Percentiles rank a stretch among this genome's conserved stretches.
These are phyloP conservation scores for Tylopilus cervinicoccineus DNA, from an alignment of 768 basidiomycete genomes.

Conservation along the genomic window DNA sequence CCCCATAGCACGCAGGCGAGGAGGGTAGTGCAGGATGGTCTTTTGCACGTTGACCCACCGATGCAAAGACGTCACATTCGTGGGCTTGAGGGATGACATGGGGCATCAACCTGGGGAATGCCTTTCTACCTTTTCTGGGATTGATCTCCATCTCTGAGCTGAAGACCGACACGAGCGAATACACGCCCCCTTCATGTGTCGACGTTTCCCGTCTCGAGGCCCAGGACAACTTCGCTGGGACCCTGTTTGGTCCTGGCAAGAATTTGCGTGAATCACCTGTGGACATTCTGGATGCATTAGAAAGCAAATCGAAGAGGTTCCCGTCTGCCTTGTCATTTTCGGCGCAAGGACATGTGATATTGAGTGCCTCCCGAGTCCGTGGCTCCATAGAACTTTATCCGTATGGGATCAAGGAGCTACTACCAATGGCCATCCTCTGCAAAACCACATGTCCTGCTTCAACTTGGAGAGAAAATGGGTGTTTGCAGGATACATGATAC, in stretches of 20 bases:
- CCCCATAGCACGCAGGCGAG: conserved; percentile 5
- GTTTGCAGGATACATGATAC: conserved; percentile 14
- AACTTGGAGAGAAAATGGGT: conserved; percentile 1
- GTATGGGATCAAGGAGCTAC: conserved; percentile 19
- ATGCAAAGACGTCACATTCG: conserved; percentile 21
- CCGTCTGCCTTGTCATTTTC: conserved; percentile 25
- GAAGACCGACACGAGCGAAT: conserved; percentile 19
- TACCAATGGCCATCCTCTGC: conserved; percentile 11
- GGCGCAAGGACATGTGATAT: conserved; percentile 2
- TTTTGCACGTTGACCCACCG: conserved; percentile 12
- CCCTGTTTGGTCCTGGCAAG: conserved; percentile 16
- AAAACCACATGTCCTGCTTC: conserved; percentile 13
- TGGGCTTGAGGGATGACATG: conserved; percentile 11
- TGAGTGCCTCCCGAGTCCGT: conserved; percentile 16
- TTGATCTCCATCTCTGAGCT: conserved; percentile 8
- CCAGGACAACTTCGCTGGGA: conserved; percentile 18
- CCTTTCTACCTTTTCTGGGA: conserved; percentile 11
- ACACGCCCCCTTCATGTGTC: conserved; percentile 15
- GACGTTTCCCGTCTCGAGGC: conserved; percentile 13
- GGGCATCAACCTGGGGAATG: conserved; percentile 20
- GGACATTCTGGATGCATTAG: conserved; percentile 11
- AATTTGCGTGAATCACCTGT: conserved; percentile 15
- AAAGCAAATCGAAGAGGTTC: conserved; percentile 10
- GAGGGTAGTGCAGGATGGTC: background rate
- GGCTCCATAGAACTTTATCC: conserved; percentile 21